Percentiles rank a stretch among this genome's conserved stretches.
phyloP scores from a whole-genome alignment of 306 rosid genomes.

The Pyrus communis region DNA sequence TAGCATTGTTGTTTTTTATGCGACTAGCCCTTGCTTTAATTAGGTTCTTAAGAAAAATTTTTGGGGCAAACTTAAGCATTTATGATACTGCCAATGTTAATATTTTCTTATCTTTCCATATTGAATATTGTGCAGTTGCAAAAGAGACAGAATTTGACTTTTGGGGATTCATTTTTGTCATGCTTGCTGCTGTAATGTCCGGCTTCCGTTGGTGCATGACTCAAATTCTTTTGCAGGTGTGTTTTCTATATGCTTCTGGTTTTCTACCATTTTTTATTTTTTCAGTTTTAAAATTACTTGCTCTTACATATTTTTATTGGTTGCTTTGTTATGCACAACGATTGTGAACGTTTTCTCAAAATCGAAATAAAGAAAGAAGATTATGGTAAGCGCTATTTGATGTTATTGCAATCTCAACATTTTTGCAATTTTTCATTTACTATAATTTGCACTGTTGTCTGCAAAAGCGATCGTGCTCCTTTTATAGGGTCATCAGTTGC shows the following conservation, averaged over 20 bases:
- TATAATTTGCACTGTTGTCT: neutral
- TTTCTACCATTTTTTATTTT: neutral
- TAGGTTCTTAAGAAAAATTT: slow-evolving; percentile 1
- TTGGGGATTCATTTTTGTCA: slow-evolving; percentile 81
- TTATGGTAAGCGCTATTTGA: slow-evolving; percentile 60
- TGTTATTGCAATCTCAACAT: slow-evolving; percentile 8
- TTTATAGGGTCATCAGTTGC: neutral
- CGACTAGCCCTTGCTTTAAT: neutral
- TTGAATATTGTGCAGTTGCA: slow-evolving; percentile 41
- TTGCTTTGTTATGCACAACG: slow-evolving; percentile 30
- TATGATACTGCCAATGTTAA: slow-evolving; percentile 14
- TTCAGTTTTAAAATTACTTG: slow-evolving; percentile 1
- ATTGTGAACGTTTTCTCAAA: slow-evolving; percentile 21
- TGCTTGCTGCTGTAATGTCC: slow-evolving; percentile 99
- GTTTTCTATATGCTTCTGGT: slow-evolving; percentile 13
- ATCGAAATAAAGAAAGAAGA: slow-evolving; percentile 73
- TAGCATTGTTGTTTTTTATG: neutral
- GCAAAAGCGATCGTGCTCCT: neutral
- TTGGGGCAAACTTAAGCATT: neutral
- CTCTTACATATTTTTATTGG: slow-evolving; percentile 28
- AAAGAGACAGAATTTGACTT: slow-evolving; percentile 87
- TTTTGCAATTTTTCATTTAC: neutral
- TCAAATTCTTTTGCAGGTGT: slow-evolving; percentile 93
- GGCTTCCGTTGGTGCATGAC: slow-evolving; percentile 99
- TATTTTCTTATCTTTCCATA: slow-evolving; percentile 6